Percentiles rank a stretch among this genome's conserved stretches.
Conservation (phyloP, 106 monocot species). For the Agapanthus africanus region DNA sequence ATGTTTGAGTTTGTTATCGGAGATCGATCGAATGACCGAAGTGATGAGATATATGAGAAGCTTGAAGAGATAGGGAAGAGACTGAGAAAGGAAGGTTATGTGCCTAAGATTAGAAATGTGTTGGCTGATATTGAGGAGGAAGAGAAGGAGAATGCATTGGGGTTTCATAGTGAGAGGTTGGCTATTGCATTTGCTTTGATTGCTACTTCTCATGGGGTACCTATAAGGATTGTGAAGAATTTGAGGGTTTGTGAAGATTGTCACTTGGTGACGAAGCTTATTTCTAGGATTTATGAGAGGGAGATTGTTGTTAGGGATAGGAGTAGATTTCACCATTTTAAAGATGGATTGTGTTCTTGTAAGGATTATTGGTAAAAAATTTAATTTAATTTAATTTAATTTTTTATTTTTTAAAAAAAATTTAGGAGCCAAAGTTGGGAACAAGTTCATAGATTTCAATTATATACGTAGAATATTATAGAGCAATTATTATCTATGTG, state of each 20-base stretch:
- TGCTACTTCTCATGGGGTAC: constrained; percentile 22
- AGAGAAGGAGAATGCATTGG: constrained; percentile 56
- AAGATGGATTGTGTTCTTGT: constrained; percentile 43
- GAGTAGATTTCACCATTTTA: constrained; percentile 58
- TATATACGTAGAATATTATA: no score
- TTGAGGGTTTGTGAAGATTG: constrained; percentile 68
- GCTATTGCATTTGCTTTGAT: constrained; percentile 57
- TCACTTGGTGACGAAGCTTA: constrained; percentile 40
- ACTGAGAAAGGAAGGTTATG: constrained; percentile 44
- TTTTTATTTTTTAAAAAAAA: no score
- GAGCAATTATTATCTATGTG: no score
- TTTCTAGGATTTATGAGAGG: constrained; percentile 45
- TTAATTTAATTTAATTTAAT: no score
- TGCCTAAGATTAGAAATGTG: constrained; percentile 27
- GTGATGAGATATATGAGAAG: constrained; percentile 40
- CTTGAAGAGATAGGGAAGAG: constrained; percentile 40
- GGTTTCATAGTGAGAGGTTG: constrained; percentile 52
- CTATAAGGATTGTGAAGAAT: constrained; percentile 60
- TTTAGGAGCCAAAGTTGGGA: no score
- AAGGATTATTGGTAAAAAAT: constrained; percentile 72
- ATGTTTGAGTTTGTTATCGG: constrained; percentile 54
- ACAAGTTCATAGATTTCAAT: no score
- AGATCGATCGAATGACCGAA: constrained; percentile 39
- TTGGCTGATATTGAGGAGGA: constrained; percentile 60
- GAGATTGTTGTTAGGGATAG: constrained; percentile 63